phyloP scores from a whole-genome alignment of 352 stramenopile species.

The Phytophthora pistaciae region DNA sequence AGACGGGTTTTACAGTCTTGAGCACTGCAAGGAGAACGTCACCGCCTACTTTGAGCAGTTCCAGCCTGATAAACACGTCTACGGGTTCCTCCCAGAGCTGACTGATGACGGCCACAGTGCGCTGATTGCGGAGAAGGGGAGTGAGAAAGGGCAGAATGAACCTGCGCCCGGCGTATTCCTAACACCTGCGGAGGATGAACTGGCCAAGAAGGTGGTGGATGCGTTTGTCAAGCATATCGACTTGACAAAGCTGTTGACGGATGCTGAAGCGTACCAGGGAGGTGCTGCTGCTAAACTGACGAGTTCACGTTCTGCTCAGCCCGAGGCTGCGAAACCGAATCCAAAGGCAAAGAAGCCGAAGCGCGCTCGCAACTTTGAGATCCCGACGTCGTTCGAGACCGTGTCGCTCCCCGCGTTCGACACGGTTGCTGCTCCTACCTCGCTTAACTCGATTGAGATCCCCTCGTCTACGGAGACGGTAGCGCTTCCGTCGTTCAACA shows the following conservation, averaged over 20 bases:
- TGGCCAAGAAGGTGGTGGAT: conserved; percentile 51
- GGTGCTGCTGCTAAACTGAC: conserved; percentile 10
- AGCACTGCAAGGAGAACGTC: conserved; percentile 92
- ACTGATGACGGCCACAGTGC: conserved; percentile 31
- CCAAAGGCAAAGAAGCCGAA: conserved; percentile 32
- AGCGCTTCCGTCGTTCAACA: conserved; percentile 14
- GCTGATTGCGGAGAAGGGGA: conserved; percentile 26
- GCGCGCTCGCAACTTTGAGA: conserved; percentile 38
- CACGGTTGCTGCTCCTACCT: conserved; percentile 7
- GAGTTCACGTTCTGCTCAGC: background rate
- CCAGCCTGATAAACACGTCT: conserved; percentile 69
- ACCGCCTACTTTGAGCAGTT: conserved; percentile 92
- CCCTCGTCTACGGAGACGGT: conserved; percentile 19
- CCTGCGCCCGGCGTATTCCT: conserved; percentile 38
- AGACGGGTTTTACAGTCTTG: conserved; percentile 96
- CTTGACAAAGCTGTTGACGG: conserved; percentile 45
- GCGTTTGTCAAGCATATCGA: conserved; percentile 49
- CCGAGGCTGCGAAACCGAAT: conserved; percentile 14
- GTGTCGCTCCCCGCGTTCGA: conserved; percentile 26
- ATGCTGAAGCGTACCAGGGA: conserved; percentile 35
- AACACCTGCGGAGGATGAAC: conserved; percentile 26
- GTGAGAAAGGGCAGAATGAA: conserved; percentile 21
- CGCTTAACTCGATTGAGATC: conserved; percentile 17
- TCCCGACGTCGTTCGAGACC: conserved; percentile 37
- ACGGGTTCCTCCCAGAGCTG: conserved; percentile 89